Percentiles rank a stretch among this genome's conserved stretches.
Conservation (phyloP, 768 basidiomycete species). For the Fistulinella prunicolor region DNA sequence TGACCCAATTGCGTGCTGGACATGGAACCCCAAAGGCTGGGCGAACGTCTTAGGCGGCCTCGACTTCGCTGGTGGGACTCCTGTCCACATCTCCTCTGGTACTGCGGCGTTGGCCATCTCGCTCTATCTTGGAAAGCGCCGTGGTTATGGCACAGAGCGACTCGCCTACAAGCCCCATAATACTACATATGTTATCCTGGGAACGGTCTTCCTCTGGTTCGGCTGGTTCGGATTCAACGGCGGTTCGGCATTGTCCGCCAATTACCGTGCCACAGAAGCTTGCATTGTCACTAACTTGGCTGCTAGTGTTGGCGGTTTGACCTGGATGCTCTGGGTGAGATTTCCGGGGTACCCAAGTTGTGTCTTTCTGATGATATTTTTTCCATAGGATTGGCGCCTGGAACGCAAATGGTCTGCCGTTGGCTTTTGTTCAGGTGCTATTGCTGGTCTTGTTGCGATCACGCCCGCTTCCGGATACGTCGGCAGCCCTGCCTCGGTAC, state of each 20-base stretch:
- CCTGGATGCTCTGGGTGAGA: slow-evolving; percentile 87
- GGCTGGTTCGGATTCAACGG: slow-evolving; percentile 98
- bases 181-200: slow-evolving; percentile 89
- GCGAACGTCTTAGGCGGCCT: slow-evolving; percentile 76
- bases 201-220: slow-evolving; percentile 92
- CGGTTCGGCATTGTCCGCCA: slow-evolving; percentile 85
- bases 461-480: slow-evolving; percentile 85
- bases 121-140: slow-evolving; percentile 85
- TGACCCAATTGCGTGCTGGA: slow-evolving; percentile 95
- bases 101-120: slow-evolving; percentile 89
- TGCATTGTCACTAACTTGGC: slow-evolving; percentile 94
- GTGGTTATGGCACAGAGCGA: slow-evolving; percentile 87
- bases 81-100: slow-evolving; percentile 95
- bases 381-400: slow-evolving; percentile 78
- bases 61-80: slow-evolving; percentile 94
- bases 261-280: slow-evolving; percentile 82
- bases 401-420: slow-evolving; percentile 93
- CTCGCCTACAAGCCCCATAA: slow-evolving; percentile 95
- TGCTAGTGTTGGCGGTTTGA: slow-evolving; percentile 81
- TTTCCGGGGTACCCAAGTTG: background rate
- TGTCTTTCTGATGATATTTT: background rate
- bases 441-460: slow-evolving; percentile 86
- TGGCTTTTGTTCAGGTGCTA: slow-evolving; percentile 94
- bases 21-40: slow-evolving; percentile 85
- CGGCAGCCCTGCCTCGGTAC: slow-evolving; percentile 76